Evolutionary conservation across 2,329 filamentous ascomycete genomes (phyloP), one percentile per base, ranked within the genome.

Genomic region (Alternaria brassicicola): DNA sequence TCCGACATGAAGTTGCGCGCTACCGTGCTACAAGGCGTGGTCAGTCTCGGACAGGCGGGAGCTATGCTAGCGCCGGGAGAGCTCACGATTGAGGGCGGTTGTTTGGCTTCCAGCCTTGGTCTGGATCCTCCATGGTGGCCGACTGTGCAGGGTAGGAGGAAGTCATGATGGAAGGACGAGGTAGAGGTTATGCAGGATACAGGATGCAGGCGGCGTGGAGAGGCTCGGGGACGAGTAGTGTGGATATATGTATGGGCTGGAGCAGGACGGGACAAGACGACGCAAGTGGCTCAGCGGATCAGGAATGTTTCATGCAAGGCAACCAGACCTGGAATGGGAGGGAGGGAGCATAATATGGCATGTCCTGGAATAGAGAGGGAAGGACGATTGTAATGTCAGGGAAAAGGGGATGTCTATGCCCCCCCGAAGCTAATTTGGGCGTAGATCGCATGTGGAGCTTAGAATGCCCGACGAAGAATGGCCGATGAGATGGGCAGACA

Each of bases 1-100:
- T 94, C 91, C 42, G 88, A 83, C 59, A 92, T 94, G 80, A 97
- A 97, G 74, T 90, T 92, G 69, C 88, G 89, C 52, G 93, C 93
- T 78, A 97, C 88, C 61, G 91, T 95, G 64, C 93, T 97, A 78
- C 45, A 56, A 67, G 73, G 54, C 75, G 52, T 21, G 47, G 68
- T 75, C 61, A 75, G 73, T 59, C 56, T 42, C 41, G 21, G 57
- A 35, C 43, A 48, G 59, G 50, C 50, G 49, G 65, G 61, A 59
- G 61, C 52, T 59, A 65, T 62, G 60, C 59, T 65, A 68, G 63
- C 65, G 62, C 58, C 59, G 64, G 67, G 62, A 55, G 60, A 57
- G 63, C 91, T 78, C 83, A 95, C 91, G 92, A 95, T 81, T 94
- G 90, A 66, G 92, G 92, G 65, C 92, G 89, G 72, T 85, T 86